These are phyloP conservation scores for Chaetothyriales sp. DNA, from an alignment of 2,329 filamentous ascomycete species.

Conservation along the genomic window DNA sequence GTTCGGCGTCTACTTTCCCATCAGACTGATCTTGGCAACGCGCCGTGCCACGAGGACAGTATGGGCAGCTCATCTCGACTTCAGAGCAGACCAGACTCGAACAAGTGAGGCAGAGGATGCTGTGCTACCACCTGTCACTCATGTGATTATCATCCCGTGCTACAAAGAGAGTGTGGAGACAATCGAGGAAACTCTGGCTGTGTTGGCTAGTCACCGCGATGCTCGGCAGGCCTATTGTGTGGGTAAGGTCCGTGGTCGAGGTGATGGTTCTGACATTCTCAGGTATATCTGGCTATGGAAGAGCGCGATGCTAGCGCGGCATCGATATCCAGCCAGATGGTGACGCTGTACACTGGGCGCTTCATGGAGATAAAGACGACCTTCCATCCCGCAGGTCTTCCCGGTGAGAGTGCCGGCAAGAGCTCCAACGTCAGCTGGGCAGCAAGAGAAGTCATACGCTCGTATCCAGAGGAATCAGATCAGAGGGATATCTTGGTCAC, in stretches of 20 bases:
- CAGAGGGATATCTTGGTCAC: conserved; percentile 53
- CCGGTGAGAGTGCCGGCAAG: conserved; percentile 56
- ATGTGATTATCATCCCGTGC: conserved; percentile 56
- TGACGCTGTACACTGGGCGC: conserved; percentile 47
- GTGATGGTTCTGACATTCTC: neutral
- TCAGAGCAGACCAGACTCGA: conserved; percentile 11
- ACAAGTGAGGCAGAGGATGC: conserved; percentile 7
- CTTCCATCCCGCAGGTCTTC: conserved; percentile 49
- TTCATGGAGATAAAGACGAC: conserved; percentile 55
- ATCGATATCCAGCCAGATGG: conserved; percentile 46
- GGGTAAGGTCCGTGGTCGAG: conserved; percentile 24
- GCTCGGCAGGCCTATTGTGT: conserved; percentile 54
- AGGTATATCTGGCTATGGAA: conserved; percentile 63
- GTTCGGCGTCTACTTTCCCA: conserved; percentile 45
- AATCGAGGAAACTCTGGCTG: conserved; percentile 51
- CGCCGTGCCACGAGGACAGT: conserved; percentile 23
- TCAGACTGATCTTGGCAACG: conserved; percentile 33
- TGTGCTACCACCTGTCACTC: conserved; percentile 30
- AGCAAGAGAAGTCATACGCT: conserved; percentile 48
- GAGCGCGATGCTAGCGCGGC: conserved; percentile 47
- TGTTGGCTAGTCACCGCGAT: conserved; percentile 51
- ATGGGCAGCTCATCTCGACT: conserved; percentile 5
- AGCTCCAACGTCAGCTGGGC: conserved; percentile 62
- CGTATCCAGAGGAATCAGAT: conserved; percentile 35
- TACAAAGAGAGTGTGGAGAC: conserved; percentile 60